phyloP scores from a whole-genome alignment of 495 filamentous ascomycete genomes.

The Penicillium ucsense region DNA sequence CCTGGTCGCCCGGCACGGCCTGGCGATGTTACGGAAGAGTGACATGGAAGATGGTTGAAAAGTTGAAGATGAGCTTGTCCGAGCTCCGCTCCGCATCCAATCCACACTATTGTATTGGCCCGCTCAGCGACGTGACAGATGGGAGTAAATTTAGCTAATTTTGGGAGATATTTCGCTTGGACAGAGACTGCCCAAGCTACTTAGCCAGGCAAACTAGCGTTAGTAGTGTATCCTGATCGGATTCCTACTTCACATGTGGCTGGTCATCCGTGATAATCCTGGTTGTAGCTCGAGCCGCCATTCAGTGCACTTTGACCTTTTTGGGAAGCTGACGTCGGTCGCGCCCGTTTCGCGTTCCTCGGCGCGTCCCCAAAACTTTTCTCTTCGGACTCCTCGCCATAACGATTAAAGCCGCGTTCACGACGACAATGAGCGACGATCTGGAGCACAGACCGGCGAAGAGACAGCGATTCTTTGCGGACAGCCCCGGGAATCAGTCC shows the following conservation, averaged over 20 bases:
- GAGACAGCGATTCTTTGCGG: slow-evolving; percentile 72
- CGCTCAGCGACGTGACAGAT: background rate
- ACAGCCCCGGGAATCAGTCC: slow-evolving; percentile 18
- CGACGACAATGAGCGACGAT: slow-evolving; percentile 18
- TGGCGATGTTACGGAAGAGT: slow-evolving; percentile 12
- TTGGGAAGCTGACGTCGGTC: slow-evolving; percentile 27
- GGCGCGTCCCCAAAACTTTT: slow-evolving; percentile 31
- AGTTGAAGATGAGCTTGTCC: slow-evolving; percentile 5
- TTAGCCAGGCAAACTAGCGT: no score
- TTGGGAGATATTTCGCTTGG: slow-evolving; percentile 2
- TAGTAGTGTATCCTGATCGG: no score
- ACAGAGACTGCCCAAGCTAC: background rate
- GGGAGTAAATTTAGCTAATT: no score
- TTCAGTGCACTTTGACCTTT: slow-evolving; percentile 5
- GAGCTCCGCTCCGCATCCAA: slow-evolving; percentile 7
- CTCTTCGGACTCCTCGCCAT: background rate
- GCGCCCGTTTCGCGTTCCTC: slow-evolving; percentile 20
- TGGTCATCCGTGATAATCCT: no score
- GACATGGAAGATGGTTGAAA: slow-evolving; percentile 15
- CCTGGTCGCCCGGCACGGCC: slow-evolving; percentile 12
- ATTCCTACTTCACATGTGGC: no score
- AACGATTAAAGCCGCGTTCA: slow-evolving; percentile 1
- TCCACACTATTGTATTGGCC: slow-evolving; percentile 23
- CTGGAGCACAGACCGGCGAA: slow-evolving; percentile 52
- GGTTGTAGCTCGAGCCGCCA: background rate